These are phyloP conservation scores for Coniochaeta ligniaria DNA, from an alignment of 2,329 filamentous ascomycete species.

Conservation along the genomic window DNA sequence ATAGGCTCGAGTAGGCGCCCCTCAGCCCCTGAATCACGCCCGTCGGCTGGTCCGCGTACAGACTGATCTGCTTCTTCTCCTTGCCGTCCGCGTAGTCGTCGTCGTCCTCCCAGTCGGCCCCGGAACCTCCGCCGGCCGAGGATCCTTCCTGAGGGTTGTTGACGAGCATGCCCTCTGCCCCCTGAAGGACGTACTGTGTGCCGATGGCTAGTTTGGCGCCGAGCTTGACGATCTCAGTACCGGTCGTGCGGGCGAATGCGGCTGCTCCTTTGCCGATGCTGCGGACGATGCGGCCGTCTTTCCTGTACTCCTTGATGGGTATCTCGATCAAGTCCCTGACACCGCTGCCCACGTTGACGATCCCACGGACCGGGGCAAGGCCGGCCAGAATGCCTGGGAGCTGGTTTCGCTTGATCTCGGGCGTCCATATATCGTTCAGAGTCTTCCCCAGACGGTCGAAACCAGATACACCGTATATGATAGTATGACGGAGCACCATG, in stretches of 20 bases:
- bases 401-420: constrained; percentile 83
- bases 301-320: constrained; percentile 85
- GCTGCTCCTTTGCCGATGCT: constrained; percentile 86
- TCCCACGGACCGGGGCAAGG: constrained; percentile 77
- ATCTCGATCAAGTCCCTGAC: constrained; percentile 82
- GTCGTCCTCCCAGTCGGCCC: constrained; percentile 11
- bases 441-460: constrained; percentile 87
- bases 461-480: constrained; percentile 85
- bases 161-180: constrained; percentile 72
- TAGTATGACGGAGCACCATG: constrained; percentile 79
- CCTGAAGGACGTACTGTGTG: constrained; percentile 86
- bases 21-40: constrained; percentile 80
- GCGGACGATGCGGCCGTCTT: constrained; percentile 86
- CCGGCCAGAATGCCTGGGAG: constrained; percentile 84
- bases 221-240: constrained; percentile 87
- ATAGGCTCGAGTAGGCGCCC: constrained; percentile 74
- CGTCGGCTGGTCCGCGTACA: constrained; percentile 91
- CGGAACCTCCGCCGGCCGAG: constrained; percentile 3
- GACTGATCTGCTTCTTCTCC: constrained; percentile 71
- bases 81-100: constrained; percentile 60
- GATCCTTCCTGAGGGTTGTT: constrained; percentile 32
- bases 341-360: constrained; percentile 86
- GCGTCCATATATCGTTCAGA: constrained; percentile 94
- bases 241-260: constrained; percentile 88
- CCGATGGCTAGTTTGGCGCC: constrained; percentile 92